phyloP scores from a whole-genome alignment of 2,329 filamentous ascomycete genomes.

The Alternaria sp. region DNA sequence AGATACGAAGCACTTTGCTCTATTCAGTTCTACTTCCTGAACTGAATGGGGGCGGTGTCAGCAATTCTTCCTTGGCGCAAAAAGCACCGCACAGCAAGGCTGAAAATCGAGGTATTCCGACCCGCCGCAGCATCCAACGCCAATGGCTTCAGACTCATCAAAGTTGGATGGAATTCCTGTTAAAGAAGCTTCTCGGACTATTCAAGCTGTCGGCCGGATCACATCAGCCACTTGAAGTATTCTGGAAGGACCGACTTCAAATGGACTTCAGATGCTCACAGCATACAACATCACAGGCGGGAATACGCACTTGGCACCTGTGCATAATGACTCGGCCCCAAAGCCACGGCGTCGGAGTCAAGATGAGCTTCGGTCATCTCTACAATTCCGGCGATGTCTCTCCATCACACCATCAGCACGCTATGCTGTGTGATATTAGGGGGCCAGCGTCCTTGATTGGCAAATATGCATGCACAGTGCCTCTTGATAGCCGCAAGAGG shows the following conservation, averaged over 20 bases:
- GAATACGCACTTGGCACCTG: background rate
- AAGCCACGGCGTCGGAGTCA: background rate
- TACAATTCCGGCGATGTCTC: background rate
- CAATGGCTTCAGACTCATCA: background rate
- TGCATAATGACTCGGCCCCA: background rate
- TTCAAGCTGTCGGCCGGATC: background rate
- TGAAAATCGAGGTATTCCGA: background rate
- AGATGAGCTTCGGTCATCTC: background rate
- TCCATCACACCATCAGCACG: background rate
- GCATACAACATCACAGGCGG: background rate
- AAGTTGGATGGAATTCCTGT: background rate
- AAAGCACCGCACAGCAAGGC: background rate
- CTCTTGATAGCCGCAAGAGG: background rate
- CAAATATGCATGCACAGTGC: background rate
- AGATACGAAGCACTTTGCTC: background rate
- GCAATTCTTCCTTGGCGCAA: background rate
- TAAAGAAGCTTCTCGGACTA: background rate
- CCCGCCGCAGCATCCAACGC: background rate
- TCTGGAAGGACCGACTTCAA: background rate
- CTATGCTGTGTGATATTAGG: background rate
- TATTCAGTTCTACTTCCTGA: background rate
- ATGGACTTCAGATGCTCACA: background rate
- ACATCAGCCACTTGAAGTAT: background rate
- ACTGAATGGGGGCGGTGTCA: background rate
- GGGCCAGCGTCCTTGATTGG: background rate